Base-by-base conservation (phyloP, 1,284 basidiomycete species). In the Cerioporus squamosus region DNA sequence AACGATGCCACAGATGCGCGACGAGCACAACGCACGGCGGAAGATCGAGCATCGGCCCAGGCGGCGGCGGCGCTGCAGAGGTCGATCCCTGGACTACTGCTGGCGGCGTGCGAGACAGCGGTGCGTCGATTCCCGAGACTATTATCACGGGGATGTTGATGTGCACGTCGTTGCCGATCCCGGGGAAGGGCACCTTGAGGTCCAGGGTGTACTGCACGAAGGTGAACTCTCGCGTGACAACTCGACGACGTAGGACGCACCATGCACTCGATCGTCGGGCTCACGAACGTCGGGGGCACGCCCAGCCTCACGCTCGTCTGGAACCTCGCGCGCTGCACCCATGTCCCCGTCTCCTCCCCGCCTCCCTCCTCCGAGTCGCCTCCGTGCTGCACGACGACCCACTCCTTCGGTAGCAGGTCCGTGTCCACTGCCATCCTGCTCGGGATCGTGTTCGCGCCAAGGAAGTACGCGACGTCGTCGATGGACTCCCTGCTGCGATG, bases 291-390 rank as follows among this genome's bases (percentile, higher is more conserved):
- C 15, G 61, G 57, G 20, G 61, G 54, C 23, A 55, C 55, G 33
- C 42, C 31, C 20, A 62, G 44, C 9, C 55, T 47, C 51, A 62
- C 39, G 14, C 40, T 42, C 10, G 44, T 38, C 20, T 44, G 24
- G 36, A 62, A 53, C 22, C 47, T 44, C n/a, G 43, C 57, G 6
- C 55, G 38, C 52, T 62, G 61, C 22, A 57, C 51, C 61, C 61
- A 62, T 15, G 29, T 26, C 2, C 61, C 61, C 40, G 46, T 22
- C 39, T 52, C 48, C 6, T 40, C 48, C 7, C 22, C 36, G 7
- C 17, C 4, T 15, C 29, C 45, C n/a, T 23, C 23, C 17, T 46
- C n/a, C n/a, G n/a, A n/a, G n/a, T n/a, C 45, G 46, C 40, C 15
- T n/a, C 26, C 39, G 50, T 2, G 3, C 22, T 22, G 12, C 1